phyloP scores from a whole-genome alignment of 1,284 basidiomycete species.

The Tilletia setariae region DNA sequence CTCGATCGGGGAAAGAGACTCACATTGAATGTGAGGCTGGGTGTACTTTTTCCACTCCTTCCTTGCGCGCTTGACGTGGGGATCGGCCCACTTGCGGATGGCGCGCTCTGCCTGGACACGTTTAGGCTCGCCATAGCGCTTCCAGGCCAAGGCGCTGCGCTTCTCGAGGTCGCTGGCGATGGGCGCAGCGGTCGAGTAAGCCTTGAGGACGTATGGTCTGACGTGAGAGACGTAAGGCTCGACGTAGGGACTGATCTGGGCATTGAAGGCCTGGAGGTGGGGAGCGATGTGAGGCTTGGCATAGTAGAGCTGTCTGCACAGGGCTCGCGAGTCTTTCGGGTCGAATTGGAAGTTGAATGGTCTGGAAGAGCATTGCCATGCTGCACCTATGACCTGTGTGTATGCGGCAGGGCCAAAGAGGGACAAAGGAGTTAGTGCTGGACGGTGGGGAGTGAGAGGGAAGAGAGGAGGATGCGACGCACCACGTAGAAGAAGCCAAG shows the following conservation, averaged over 20 bases:
- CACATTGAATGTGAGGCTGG: conserved; percentile 41
- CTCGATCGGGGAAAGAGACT: background rate
- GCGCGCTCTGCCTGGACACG: conserved; percentile 1
- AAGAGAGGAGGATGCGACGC: background rate
- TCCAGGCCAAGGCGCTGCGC: background rate
- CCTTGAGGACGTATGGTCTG: conserved; percentile 2
- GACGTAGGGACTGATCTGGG: background rate
- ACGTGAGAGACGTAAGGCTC: background rate
- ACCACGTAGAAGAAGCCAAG: conserved; percentile 12
- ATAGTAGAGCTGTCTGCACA: conserved; percentile 8
- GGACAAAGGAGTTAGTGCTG: too few relatives aligned
- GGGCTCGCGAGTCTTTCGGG: background rate
- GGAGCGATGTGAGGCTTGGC: conserved; percentile 5
- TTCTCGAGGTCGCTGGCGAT: conserved; percentile 1
- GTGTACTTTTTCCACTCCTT: conserved; percentile 44
- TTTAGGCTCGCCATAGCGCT: conserved; percentile 10
- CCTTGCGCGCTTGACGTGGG: conserved; percentile 36
- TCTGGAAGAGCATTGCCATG: conserved; percentile 3
- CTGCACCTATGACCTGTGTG: conserved; percentile 5
- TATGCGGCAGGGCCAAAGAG: background rate
- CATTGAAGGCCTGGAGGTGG: background rate
- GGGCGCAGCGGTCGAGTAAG: conserved; percentile 3
- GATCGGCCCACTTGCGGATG: conserved; percentile 28
- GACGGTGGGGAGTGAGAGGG: background rate
- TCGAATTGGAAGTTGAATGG: conserved; percentile 8